Conservation (phyloP, 139 green algal genomes). For the Closterium sp. region DNA sequence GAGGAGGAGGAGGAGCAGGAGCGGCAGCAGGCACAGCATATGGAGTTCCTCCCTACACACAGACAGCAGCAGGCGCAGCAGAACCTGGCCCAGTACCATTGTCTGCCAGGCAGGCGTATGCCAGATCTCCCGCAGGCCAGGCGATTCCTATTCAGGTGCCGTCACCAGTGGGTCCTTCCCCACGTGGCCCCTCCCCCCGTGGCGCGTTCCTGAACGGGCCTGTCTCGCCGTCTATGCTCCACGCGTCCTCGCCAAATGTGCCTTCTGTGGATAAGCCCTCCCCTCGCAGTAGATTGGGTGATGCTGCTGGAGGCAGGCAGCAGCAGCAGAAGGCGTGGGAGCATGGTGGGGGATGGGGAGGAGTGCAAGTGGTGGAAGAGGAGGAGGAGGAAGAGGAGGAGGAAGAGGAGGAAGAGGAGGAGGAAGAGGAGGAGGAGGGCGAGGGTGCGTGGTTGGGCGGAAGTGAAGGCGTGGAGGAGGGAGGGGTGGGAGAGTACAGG, state of each 20-base stretch:
- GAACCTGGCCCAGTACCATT: too few species aligned
- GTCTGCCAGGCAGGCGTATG: neutral
- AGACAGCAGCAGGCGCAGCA: too few species aligned
- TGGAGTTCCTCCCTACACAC: too few species aligned
- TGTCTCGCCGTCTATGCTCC: neutral
- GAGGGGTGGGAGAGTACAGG: neutral
- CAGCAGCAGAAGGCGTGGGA: neutral
- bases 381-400: neutral
- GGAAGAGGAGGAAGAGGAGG: neutral
- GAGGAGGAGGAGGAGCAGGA: too few species aligned
- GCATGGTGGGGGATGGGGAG: neutral
- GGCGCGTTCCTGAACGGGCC: neutral
- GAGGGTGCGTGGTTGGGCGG: neutral
- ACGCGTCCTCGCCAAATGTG: neutral
- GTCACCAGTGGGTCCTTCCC: neutral
- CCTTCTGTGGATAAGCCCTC: neutral
- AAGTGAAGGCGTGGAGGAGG: neutral
- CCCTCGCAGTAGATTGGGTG: neutral
- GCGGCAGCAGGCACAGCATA: too few species aligned
- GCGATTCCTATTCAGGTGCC: neutral
- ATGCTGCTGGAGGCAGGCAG: neutral
- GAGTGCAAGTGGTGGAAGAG: neutral
- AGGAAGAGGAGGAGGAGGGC: neutral
- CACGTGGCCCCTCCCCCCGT: neutral
- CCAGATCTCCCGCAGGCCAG: neutral